Percentiles rank a stretch among this genome's conserved stretches.
phyloP scores from a whole-genome alignment of 495 filamentous ascomycete genomes.

The Penicillium simplicissimum region DNA sequence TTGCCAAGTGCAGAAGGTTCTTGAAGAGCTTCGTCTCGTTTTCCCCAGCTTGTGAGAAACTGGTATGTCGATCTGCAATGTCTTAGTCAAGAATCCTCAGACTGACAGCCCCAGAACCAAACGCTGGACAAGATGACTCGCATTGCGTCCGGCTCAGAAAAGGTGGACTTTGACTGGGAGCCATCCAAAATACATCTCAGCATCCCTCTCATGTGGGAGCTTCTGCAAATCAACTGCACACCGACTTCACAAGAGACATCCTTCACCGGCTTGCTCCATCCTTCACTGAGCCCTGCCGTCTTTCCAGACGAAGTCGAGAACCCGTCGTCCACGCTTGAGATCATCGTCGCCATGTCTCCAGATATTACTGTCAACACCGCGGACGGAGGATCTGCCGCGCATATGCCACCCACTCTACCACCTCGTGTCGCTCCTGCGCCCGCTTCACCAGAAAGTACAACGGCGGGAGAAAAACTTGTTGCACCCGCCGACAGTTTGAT shows the following conservation, averaged over 20 bases:
- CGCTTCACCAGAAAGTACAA: slow-evolving; percentile 23
- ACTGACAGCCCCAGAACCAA: slow-evolving; percentile 32
- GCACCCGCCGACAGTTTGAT: slow-evolving; percentile 48
- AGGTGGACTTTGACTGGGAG: slow-evolving; percentile 46
- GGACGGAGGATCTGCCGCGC: slow-evolving; percentile 45
- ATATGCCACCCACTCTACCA: slow-evolving; percentile 34
- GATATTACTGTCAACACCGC: slow-evolving; percentile 47
- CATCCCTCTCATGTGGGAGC: slow-evolving; percentile 52
- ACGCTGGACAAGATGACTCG: slow-evolving; percentile 45
- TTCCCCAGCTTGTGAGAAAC: slow-evolving; percentile 38
- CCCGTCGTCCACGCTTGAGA: slow-evolving; percentile 39
- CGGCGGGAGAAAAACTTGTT: slow-evolving; percentile 32
- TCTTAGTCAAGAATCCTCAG: neutral
- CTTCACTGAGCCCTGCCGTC: slow-evolving; percentile 32
- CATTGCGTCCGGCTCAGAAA: slow-evolving; percentile 46
- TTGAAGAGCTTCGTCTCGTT: slow-evolving; percentile 42
- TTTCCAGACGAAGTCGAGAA: slow-evolving; percentile 28
- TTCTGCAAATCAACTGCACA: slow-evolving; percentile 43
- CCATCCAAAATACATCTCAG: slow-evolving; percentile 50
- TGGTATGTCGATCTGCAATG: slow-evolving; percentile 30
- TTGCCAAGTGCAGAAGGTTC: slow-evolving; percentile 47
- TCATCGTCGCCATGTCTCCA: slow-evolving; percentile 48
- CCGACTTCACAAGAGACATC: slow-evolving; percentile 30
- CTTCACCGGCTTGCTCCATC: slow-evolving; percentile 32
- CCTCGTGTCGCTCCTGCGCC: slow-evolving; percentile 20